Evolutionary conservation across 768 basidiomycete species (phyloP), one percentile per base, ranked within the genome.

Genomic region (Mycena indigotica): DNA sequence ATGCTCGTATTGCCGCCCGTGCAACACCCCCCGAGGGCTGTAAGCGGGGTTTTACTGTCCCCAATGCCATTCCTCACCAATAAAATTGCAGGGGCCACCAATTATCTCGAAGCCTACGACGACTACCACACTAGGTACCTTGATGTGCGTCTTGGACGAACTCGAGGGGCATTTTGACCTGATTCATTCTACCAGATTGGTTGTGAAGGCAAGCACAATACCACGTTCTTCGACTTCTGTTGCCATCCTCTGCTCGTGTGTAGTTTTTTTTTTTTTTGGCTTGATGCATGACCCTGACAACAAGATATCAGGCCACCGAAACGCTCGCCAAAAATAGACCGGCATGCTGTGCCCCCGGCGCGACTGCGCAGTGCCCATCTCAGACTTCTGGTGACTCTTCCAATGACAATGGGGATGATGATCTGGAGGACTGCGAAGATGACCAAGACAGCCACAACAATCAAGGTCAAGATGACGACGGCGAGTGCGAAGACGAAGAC

Each of bases 201-300:
- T 49, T 85, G 83, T 66, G 66, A 77, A 26, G 64, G 62, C 54
- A 72, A 83, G 66, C 82, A 83, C 65, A 71, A 75, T 67, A 77
- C 78, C 8, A 92, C 21, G 5, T 87, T 87, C 76, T 92, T 89
- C 70, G 75, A 84, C 53, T 65, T 74, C 26, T 93, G 92, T 68
- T 89, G 90, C 78, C 84, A 84, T 69, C 86, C 89, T 57, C 74
- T 89, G 58, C 75, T 86, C 66, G 86, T 86, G 68, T 12, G 8
- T 26, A 12, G 48, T 8, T 10, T 46, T 16, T 45, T 26, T 15
- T 2, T 6, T 10, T 12, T 15, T 24, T n/a, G 8, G 45, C 1
- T 12, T 40, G 29, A 50, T 40, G 39, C 38, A 30, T 53, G 29
- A 4, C 39, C 57, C 19, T 21, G 24, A 46, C 21, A 32, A n/a